Evolutionary conservation across 257 asterid species (phyloP), one percentile per base, ranked within the genome.

Genomic region (Euphrasia confusa): DNA sequence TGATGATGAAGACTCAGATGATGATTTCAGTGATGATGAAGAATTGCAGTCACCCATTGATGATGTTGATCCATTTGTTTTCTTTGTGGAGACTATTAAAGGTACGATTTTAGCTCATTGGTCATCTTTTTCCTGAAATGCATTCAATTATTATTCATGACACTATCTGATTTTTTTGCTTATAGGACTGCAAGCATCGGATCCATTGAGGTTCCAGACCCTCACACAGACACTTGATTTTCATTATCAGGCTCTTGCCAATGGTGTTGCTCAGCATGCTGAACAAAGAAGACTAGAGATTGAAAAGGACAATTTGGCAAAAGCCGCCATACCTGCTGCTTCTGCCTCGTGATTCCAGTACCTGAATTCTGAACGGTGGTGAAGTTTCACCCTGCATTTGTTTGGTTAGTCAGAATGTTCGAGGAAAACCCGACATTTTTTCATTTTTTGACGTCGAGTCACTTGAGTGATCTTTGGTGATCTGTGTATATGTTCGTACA

Each of bases 21-120:
- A 89, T 47, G 97, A 89, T 79, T 85, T 88, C 71, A 90, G 96
- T 73, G 99, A 90, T 15, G 99, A 87, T 52, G 97, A 89, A 70
- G 99, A 93, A 61, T 57, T 90, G 78, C 99, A 93, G 45, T 93
- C 99, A 10, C 99, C 99, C 32, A 84, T 93, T 48, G 97, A 93
- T 78, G 99, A 93, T 10, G 87, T 93, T 56, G 99, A 93, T 61
- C 99, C 99, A 7, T 93, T 87, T 64, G 66, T 93, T 71, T 89
- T 82, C 81, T 93, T 93, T 79, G 99, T 89, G 59, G 99, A 89
- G 70, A 77, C 90, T 12, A 58, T 87, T 37, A 84, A 85, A 84
- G 95, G 99, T 93, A 79, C 63, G 60, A 7, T 33, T 67, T 5
- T 55, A n/a, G 35, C 35, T 24, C 33, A 28, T 53, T 28, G 11